phyloP scores from a whole-genome alignment of 2,329 filamentous ascomycete genomes.

The Juglanconis oblonga region DNA sequence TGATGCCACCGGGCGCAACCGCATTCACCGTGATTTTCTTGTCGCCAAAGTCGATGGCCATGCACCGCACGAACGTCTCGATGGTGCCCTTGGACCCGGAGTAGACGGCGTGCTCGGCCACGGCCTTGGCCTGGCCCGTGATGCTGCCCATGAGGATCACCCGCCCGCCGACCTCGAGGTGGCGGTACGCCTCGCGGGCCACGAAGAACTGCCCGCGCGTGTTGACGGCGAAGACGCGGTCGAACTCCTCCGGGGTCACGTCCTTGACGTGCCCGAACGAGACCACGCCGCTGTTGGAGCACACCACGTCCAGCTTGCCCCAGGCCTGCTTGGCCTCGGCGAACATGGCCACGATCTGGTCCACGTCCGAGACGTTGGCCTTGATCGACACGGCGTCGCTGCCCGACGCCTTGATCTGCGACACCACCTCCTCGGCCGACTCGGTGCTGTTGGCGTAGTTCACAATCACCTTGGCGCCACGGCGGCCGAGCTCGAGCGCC shows the following conservation, averaged over 20 bases:
- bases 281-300: conserved; percentile 68
- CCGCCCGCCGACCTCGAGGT: conserved; percentile 65
- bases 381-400: conserved; percentile 62
- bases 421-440: conserved; percentile 64
- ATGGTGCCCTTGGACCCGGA: conserved; percentile 74
- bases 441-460: conserved; percentile 66
- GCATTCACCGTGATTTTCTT: conserved; percentile 64
- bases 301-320: conserved; percentile 67
- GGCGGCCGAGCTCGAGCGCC: conserved; percentile 62
- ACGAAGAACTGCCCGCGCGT: conserved; percentile 71
- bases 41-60: conserved; percentile 67
- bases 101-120: conserved; percentile 71
- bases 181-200: conserved; percentile 66
- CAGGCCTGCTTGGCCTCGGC: conserved; percentile 60
- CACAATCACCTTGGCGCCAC: conserved; percentile 64
- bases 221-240: conserved; percentile 68
- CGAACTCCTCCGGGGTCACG: conserved; percentile 67
- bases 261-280: conserved; percentile 67
- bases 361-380: conserved; percentile 65
- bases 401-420: conserved; percentile 62
- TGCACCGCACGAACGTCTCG: conserved; percentile 72
- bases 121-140: conserved; percentile 63
- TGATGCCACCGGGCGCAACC: conserved; percentile 61
- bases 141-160: conserved; percentile 74
- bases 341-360: conserved; percentile 63